Base-by-base conservation (phyloP, 2,329 filamentous ascomycete genomes). In the Hirsutella thompsonii region DNA sequence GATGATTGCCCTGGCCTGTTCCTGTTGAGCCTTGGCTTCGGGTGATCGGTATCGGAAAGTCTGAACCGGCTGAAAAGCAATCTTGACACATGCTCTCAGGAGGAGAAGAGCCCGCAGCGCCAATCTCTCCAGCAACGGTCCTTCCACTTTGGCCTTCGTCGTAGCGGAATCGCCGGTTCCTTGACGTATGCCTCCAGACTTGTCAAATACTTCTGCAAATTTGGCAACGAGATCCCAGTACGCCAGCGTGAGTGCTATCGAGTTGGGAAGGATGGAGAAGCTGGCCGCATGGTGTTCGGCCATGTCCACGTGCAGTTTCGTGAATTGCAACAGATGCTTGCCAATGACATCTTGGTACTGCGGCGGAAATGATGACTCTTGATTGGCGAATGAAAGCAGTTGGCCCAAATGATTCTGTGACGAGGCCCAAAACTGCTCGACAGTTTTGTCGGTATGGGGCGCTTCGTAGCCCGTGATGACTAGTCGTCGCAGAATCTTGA, bases 251-350 rank as follows among this genome's bases (percentile, higher is more conserved):
- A 96, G 74, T 14, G 79, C 69, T 14, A 94, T 65, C 2, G 86
- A 88, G 52, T 85, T 81, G 2, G 88, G 86, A 6, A 98, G 71
- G 11, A 86, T 69, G 1, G 81, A 79, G 59, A 95, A 96, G 41
- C 87, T 84, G 3, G 83, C 80, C 1, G 89, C 79, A 56, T 94
- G 88, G 5, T 70, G 65, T 38, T 77, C 76, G 1, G 86, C 79
- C 81, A 96, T 90, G 42, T 87, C 81, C 32, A 93, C 71, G 56
- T 96, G 92, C 3, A 98, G 67, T 60, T 96, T 98, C 3, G 89
- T 81, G 38, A 96, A 81, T 55, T 96, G 89, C 34, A 95, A 64
- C 2, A 94, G 68, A 55, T 95, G 89, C 55, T 88, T 93, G 48
- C 84, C 83, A n/a, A 94, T 66, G 20, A 82, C 55, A 29, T 72